Evolutionary conservation across 73 alveolate genomes (phyloP).

Genomic region (Uronychia setigera): DNA sequence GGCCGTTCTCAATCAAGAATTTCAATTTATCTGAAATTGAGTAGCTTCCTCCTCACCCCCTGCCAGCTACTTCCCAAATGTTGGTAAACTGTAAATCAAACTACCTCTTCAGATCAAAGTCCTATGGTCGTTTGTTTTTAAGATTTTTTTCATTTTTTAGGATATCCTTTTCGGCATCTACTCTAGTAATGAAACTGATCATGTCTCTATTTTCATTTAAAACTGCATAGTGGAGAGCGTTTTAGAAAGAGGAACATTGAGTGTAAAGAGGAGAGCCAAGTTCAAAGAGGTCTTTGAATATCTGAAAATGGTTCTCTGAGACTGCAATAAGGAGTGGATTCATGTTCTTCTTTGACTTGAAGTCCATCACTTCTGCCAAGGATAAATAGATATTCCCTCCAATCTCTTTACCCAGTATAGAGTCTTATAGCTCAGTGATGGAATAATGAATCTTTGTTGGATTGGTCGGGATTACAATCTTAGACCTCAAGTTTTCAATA

Average conservation of each 20-base stretch:
- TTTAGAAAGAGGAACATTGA: constrained; percentile 8
- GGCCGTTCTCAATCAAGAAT: background rate
- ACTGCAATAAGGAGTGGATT: constrained; percentile 51
- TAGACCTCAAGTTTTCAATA: too few species aligned
- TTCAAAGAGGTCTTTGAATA: constrained; percentile 9
- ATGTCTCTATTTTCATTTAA: constrained; percentile 21
- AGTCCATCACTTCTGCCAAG: constrained; percentile 17
- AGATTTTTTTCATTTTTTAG: constrained; percentile 32
- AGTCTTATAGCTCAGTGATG: too few species aligned
- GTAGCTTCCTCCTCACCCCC: constrained; percentile 5
- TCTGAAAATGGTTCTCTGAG: constrained; percentile 9
- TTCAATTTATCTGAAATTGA: constrained; percentile 12
- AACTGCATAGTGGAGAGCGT: constrained; percentile 50
- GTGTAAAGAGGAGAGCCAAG: constrained; percentile 16
- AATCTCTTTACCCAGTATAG: too few species aligned
- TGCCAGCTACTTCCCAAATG: constrained; percentile 29
- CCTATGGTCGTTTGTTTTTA: constrained; percentile 29
- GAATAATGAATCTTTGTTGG: too few species aligned
- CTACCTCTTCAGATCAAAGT: constrained; percentile 6
- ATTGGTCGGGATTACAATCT: too few species aligned
- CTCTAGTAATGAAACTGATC: constrained; percentile 13
- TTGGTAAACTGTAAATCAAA: constrained; percentile 1
- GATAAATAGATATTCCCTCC: background rate
- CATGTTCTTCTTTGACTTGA: constrained; percentile 24
- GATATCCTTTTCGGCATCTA: constrained; percentile 41